Conservation (phyloP, 768 basidiomycete genomes). For the Kwoniella heveanensis region DNA sequence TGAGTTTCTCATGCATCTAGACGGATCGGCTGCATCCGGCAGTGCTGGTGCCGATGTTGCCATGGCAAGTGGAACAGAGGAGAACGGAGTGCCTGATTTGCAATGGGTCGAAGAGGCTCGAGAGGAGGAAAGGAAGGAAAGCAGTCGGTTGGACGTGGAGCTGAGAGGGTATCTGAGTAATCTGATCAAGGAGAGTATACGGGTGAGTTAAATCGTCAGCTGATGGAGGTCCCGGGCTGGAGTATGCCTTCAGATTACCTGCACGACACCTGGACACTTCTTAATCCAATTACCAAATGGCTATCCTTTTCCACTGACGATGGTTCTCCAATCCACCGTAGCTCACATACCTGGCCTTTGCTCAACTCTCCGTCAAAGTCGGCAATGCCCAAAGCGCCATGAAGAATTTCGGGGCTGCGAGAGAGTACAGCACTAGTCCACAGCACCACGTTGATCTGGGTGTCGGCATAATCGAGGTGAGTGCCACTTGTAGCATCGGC, state of each 20-base stretch:
- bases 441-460: conserved; percentile 94
- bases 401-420: conserved; percentile 83
- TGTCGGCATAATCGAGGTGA: conserved; percentile 57
- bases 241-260: no score
- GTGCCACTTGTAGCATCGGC: no score
- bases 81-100: conserved; percentile 58
- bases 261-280: no score
- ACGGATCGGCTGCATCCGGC: background rate
- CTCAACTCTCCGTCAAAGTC: conserved; percentile 70
- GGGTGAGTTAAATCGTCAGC: no score
- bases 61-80: conserved; percentile 10
- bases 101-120: conserved; percentile 73
- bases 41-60: background rate
- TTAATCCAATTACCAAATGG: no score
- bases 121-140: conserved; percentile 71
- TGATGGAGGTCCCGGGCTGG: no score
- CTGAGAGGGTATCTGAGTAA: conserved; percentile 92
- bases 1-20: conserved; percentile 6
- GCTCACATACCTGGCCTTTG: conserved; percentile 68
- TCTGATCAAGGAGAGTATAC: conserved; percentile 97
- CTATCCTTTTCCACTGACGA: no score
- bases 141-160: conserved; percentile 85
- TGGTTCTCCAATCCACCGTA: no score
- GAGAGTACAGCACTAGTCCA: conserved; percentile 88
- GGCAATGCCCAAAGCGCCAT: conserved; percentile 74